Conservation (phyloP, 2,329 filamentous ascomycete genomes). For the Colletotrichum theobromicola region DNA sequence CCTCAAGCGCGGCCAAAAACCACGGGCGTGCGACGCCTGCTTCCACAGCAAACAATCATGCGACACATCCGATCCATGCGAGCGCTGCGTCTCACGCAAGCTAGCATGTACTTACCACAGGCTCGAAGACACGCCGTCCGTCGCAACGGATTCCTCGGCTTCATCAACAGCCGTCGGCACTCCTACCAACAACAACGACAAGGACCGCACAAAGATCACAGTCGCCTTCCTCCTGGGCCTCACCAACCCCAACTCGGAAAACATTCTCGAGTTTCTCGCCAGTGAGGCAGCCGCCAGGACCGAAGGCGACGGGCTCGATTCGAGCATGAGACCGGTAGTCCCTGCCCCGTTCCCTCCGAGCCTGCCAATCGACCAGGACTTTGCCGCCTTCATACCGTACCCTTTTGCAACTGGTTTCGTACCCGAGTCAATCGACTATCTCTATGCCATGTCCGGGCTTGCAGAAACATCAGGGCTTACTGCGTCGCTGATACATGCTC, state of each 20-base stretch:
- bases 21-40: slow-evolving; percentile 32
- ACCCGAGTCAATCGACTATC: neutral
- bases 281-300: slow-evolving; percentile 14
- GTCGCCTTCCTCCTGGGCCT: slow-evolving; percentile 29
- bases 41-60: slow-evolving; percentile 33
- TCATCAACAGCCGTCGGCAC: neutral
- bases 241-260: slow-evolving; percentile 28
- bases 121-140: neutral
- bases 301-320: slow-evolving; percentile 6
- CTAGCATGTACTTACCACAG: slow-evolving; percentile 25
- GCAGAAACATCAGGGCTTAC: neutral
- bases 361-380: slow-evolving; percentile 6
- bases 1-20: slow-evolving; percentile 30
- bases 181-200: neutral
- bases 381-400: neutral
- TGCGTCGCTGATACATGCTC: neutral
- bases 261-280: slow-evolving; percentile 26
- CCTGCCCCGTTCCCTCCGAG: neutral
- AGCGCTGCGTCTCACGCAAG: slow-evolving; percentile 26
- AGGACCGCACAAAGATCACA: slow-evolving; percentile 23
- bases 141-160: neutral
- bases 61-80: slow-evolving; percentile 28
- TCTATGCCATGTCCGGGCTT: neutral
- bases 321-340: neutral
- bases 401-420: neutral